A percentile compares a stretch with the other conserved stretches of the same genome.
phyloP scores from a whole-genome alignment of 2,329 filamentous ascomycete species.

The Aspergillus fischeri region DNA sequence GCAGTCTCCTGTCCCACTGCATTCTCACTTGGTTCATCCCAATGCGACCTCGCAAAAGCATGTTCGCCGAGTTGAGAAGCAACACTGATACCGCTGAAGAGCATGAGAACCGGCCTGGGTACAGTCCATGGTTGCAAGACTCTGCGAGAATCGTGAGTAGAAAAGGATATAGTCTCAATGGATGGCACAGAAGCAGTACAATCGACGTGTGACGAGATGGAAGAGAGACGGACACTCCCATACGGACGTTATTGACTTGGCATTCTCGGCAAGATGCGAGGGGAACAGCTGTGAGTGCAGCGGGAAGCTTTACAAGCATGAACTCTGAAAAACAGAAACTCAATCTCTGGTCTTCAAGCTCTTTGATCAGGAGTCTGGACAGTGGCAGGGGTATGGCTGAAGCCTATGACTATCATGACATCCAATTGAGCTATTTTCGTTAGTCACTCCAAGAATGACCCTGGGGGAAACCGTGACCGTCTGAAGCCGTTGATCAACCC shows the following conservation, averaged over 20 bases:
- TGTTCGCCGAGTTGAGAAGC: background rate
- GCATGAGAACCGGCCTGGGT: background rate
- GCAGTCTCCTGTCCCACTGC: background rate
- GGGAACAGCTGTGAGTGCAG: background rate
- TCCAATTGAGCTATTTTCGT: background rate
- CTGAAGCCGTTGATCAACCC: background rate
- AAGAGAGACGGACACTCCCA: background rate
- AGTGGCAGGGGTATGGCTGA: background rate
- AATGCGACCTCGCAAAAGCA: background rate
- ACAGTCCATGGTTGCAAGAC: background rate
- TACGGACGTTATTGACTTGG: background rate
- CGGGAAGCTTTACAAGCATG: background rate
- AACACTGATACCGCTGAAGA: too few relatives aligned
- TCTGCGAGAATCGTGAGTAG: background rate
- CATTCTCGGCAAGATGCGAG: background rate
- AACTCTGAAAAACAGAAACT: background rate
- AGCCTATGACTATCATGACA: background rate
- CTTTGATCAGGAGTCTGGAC: background rate
- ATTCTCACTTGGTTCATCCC: background rate
- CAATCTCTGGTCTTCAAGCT: background rate
- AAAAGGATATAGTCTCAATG: background rate
- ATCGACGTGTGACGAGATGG: background rate
- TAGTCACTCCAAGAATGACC: background rate
- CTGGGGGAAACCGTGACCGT: background rate
- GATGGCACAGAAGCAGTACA: background rate